phyloP scores from a whole-genome alignment of 176 grass and related monocot genomes.

The Rhynchospora pubera region DNA sequence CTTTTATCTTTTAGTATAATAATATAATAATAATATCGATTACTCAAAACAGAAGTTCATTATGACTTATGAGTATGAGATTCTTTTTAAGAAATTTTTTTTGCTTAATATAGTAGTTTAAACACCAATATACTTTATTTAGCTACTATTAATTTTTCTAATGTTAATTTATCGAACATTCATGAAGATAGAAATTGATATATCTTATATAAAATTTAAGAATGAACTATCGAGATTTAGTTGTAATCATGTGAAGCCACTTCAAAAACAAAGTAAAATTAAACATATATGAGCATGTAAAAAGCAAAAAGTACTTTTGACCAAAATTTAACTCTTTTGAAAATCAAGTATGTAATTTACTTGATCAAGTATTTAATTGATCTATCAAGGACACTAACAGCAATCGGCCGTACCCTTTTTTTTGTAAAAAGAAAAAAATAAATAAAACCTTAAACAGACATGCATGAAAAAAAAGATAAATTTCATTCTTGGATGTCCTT shows the following conservation, averaged over 20 bases:
- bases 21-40: neutral
- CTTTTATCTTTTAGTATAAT: neutral
- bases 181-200: neutral
- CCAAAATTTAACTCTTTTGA: neutral
- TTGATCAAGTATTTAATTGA: no score
- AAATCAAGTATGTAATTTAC: neutral
- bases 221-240: neutral
- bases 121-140: neutral
- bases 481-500: neutral
- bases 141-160: neutral
- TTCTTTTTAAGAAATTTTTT: no score
- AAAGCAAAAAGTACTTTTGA: neutral
- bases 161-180: neutral
- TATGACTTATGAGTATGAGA: no score
- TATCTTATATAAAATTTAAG: neutral
- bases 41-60: no score
- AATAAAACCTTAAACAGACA: neutral
- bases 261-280: neutral
- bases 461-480: neutral
- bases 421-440: neutral
- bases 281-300: neutral
- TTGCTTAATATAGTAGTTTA: neutral
- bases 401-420: neutral
- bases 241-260: neutral
- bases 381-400: neutral